Conservation (phyloP, 2,329 filamentous ascomycete genomes). For the Aspergillus sp. region DNA sequence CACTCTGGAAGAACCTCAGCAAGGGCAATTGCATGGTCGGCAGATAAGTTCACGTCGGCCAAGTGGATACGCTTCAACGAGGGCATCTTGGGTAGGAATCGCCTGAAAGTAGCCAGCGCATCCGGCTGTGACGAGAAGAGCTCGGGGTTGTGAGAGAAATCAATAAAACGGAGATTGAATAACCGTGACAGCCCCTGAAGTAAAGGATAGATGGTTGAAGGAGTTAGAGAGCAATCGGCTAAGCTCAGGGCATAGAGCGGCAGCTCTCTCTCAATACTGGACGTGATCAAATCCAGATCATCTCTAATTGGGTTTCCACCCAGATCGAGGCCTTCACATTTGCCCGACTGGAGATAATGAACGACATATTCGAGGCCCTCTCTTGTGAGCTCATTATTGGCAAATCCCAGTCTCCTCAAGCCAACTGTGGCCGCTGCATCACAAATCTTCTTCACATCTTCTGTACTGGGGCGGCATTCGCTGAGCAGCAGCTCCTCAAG, state of each 20-base stretch:
- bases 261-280: conserved; percentile 42
- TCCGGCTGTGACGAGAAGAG: conserved; percentile 74
- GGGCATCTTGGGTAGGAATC: conserved; percentile 77
- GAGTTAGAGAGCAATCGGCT: conserved; percentile 77
- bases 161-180: conserved; percentile 77
- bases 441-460: conserved; percentile 72
- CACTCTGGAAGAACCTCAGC: conserved; percentile 88
- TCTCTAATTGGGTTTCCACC: conserved; percentile 74
- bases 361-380: conserved; percentile 74
- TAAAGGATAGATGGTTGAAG: conserved; percentile 68
- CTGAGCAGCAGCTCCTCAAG: conserved; percentile 82
- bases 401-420: conserved; percentile 74
- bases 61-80: conserved; percentile 82
- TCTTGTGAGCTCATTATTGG: conserved; percentile 73
- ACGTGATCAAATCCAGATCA: conserved; percentile 43
- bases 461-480: conserved; percentile 69
- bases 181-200: conserved; percentile 71
- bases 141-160: conserved; percentile 83
- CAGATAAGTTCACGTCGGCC: conserved; percentile 74
- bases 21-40: conserved; percentile 86
- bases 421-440: conserved; percentile 78
- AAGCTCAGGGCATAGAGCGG: conserved; percentile 79
- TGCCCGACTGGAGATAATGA: conserved; percentile 69
- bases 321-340: conserved; percentile 84
- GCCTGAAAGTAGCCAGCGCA: conserved; percentile 70